Base-by-base conservation (phyloP, 768 basidiomycete species). In the Tylopilus felleus region DNA sequence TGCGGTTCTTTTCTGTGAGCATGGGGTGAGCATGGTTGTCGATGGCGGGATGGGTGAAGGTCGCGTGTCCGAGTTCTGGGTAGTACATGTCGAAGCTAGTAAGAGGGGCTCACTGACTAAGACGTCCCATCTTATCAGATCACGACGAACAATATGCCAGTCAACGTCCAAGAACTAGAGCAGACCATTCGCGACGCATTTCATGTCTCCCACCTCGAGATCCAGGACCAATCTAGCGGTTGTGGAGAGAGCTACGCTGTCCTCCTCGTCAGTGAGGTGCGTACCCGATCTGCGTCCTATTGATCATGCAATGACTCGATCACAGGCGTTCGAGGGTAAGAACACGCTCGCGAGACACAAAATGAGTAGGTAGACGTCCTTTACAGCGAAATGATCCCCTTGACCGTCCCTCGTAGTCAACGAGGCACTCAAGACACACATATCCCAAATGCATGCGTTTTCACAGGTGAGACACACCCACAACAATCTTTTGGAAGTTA, bases 371-470 rank as follows among this genome's bases (percentile, higher is more conserved):
- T 72, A 14, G 45, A 33, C 47, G 36, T 47, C 17, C 16, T 46
- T 2, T 8, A 13, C 51, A 49, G 21, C 42, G 39, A 39, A 25
- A 23, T 1, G 12, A 25, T 31, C 8, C n/a, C n/a, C 1, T 42
- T 58, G 59, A 58, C 52, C 43, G 19, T 49, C 38, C 41, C 8
- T 45, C 25, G 17, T 56, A 93, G 90, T 93, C 53, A 92, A 93
- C 62, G 85, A 90, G 22, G 64, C 85, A 9, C 66, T 93, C 63
- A 92, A 88, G 72, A 73, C 72, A 2, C 76, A 91, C 61, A 91
- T 93, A 52, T 75, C 86, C 0, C 81, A 86, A 52, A 85, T 93
- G 80, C 90, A 93, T 61, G 90, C 91, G 5, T 93, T 93, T 70
- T 90, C 90, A 14, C 90, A 93, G 83, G 91, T 90, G 59, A 49